Evolutionary conservation across 345 rosid genomes (phyloP).

Genomic region (Passiflora organensis): DNA sequence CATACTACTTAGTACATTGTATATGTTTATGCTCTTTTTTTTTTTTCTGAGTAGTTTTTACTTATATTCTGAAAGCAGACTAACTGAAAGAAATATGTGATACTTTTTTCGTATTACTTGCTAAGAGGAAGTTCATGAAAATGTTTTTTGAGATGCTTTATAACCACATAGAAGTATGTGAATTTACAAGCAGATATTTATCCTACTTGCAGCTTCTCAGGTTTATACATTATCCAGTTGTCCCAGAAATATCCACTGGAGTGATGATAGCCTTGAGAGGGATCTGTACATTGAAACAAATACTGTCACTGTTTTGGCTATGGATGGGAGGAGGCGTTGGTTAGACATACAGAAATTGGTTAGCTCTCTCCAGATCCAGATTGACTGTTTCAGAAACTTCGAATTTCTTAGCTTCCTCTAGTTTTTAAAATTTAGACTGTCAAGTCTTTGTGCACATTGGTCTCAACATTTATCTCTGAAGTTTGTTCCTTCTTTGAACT

Average conservation of each 20-base stretch:
- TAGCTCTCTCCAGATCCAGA: conserved; percentile 28
- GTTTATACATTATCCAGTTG: conserved; percentile 40
- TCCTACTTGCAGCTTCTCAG: conserved; percentile 54
- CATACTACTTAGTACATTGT: neutral
- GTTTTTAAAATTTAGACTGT: too few relatives aligned
- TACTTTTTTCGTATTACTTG: neutral
- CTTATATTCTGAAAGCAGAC: too few relatives aligned
- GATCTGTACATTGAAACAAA: conserved; percentile 77
- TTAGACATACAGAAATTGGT: conserved; percentile 85
- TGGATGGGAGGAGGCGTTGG: conserved; percentile 99
- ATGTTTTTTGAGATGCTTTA: too few relatives aligned
- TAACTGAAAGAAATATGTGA: neutral
- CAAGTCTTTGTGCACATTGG: too few relatives aligned
- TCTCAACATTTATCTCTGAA: too few relatives aligned
- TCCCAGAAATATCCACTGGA: conserved; percentile 62
- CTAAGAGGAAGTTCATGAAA: neutral
- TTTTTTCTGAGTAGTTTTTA: neutral
- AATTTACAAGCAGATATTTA: neutral
- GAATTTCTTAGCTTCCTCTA: too few relatives aligned
- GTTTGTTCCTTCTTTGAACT: too few relatives aligned
- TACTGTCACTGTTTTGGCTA: conserved; percentile 90
- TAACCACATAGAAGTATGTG: too few relatives aligned
- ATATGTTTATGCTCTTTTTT: neutral
- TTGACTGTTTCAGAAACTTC: neutral
- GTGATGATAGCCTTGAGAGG: conserved; percentile 82